These are phyloP conservation scores for Saccharomycopsis guyanensis DNA, from an alignment of 805 yeast genomes.

Conservation along the genomic window DNA sequence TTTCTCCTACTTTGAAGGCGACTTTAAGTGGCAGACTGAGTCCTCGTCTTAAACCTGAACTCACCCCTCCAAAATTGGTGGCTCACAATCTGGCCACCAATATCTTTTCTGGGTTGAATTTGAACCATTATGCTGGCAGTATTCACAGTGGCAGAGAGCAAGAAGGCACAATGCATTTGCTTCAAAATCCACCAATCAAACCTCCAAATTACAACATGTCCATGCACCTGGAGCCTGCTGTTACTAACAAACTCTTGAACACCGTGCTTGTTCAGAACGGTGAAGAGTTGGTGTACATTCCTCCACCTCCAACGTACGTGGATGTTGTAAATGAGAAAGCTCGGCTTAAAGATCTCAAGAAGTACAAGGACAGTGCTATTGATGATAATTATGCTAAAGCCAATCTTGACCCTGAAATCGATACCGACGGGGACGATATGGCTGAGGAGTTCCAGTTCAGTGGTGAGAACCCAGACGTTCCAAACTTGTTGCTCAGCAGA, in stretches of 20 bases:
- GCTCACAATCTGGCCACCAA: constrained; percentile 1
- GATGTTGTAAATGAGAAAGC: constrained; percentile 8
- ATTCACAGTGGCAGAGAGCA: neutral
- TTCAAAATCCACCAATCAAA: constrained; percentile 17
- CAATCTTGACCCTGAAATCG: neutral
- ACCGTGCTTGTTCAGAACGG: neutral
- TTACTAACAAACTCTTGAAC: neutral
- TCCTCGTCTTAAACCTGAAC: neutral
- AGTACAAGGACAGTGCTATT: constrained; percentile 1
- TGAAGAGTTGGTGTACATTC: constrained; percentile 9
- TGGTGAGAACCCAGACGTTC: constrained; percentile 16
- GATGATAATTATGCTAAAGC: neutral
- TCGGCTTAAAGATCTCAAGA: constrained; percentile 1
- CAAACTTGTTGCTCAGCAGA: neutral
- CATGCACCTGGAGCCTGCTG: neutral
- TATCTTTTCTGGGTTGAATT: neutral
- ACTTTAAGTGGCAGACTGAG: neutral
- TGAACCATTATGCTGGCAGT: neutral
- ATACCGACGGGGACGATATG: constrained; percentile 10
- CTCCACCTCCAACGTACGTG: constrained; percentile 22
- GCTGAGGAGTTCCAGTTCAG: constrained; percentile 16
- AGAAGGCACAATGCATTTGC: constrained; percentile 10
- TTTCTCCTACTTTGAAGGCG: constrained; percentile 19
- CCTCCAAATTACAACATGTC: constrained; percentile 17
- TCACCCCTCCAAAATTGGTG: constrained; percentile 1